Percentiles rank a stretch among this genome's conserved stretches.
Evolutionary conservation across 1,284 basidiomycete genomes (phyloP).

Genomic region (Boletellus sp.): DNA sequence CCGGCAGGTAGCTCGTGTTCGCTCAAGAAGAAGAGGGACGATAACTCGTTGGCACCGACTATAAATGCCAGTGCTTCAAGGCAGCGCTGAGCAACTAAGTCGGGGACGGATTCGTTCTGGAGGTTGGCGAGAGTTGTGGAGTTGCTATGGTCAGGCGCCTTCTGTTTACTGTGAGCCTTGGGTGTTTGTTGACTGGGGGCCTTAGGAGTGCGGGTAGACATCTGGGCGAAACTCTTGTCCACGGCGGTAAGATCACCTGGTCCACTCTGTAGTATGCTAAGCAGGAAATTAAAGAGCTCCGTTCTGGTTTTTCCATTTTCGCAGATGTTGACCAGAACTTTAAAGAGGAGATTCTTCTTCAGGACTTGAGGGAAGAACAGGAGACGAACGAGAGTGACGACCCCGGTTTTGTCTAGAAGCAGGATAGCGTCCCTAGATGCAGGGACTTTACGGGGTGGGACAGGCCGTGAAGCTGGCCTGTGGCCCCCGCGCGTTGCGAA

Average conservation of each 20-base stretch:
- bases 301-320: conserved; percentile 91
- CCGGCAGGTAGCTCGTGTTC: conserved; percentile 86
- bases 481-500: conserved; percentile 38
- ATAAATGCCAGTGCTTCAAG: conserved; percentile 87
- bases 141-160: conserved; percentile 51
- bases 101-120: conserved; percentile 82
- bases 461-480: conserved; percentile 30
- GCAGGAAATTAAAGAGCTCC: conserved; percentile 89
- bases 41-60: conserved; percentile 77
- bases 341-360: conserved; percentile 82
- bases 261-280: conserved; percentile 92
- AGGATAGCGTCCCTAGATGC: conserved; percentile 85
- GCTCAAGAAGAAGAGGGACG: conserved; percentile 88
- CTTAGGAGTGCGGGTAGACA: conserved; percentile 76
- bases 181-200: conserved; percentile 50
- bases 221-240: conserved; percentile 91
- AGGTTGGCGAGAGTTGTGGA: conserved; percentile 56
- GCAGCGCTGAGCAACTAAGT: conserved; percentile 89
- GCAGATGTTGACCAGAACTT: conserved; percentile 91
- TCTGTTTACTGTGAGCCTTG: conserved; percentile 71
- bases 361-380: conserved; percentile 95
- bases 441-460: conserved; percentile 46
- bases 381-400: conserved; percentile 87
- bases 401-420: conserved; percentile 87
- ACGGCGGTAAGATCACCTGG: conserved; percentile 89